A percentile compares a stretch with the other conserved stretches of the same genome.
phyloP scores from a whole-genome alignment of 1,284 basidiomycete species.

The Ceratobasidium sp. region DNA sequence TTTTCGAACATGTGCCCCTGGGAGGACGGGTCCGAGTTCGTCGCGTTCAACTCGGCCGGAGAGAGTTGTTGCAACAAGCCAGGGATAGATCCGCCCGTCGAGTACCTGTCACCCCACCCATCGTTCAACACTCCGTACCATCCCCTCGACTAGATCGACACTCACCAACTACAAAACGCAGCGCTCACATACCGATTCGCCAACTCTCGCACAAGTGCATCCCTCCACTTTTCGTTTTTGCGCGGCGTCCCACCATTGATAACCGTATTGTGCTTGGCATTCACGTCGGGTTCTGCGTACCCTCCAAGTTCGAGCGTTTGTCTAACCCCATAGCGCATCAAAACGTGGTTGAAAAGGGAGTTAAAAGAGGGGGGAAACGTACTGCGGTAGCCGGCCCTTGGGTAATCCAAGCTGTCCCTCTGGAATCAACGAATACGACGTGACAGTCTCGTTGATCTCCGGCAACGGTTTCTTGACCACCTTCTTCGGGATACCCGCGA shows the following conservation, averaged over 20 bases:
- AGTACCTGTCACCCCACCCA: constrained; percentile 62
- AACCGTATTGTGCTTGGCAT: constrained; percentile 68
- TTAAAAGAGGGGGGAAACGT: neutral
- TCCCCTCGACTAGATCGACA: constrained; percentile 44
- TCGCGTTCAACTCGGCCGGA: constrained; percentile 78
- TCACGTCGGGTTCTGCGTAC: constrained; percentile 67
- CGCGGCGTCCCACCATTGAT: constrained; percentile 78
- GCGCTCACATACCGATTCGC: constrained; percentile 87
- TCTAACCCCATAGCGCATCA: neutral
- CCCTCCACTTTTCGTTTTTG: constrained; percentile 48
- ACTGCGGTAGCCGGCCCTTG: constrained; percentile 72
- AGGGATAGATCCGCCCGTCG: constrained; percentile 85
- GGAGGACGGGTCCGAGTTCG: constrained; percentile 56
- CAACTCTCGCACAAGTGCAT: constrained; percentile 73
- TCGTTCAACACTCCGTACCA: neutral
- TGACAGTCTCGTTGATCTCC: constrained; percentile 62
- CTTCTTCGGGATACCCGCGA: constrained; percentile 77
- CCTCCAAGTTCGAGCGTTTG: constrained; percentile 68
- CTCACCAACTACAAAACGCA: constrained; percentile 88
- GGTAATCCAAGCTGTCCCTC: constrained; percentile 77
- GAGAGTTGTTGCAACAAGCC: constrained; percentile 77
- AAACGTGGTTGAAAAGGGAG: neutral
- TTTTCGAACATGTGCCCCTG: constrained; percentile 88
- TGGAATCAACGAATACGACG: constrained; percentile 77
- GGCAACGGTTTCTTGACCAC: constrained; percentile 68